Evolutionary conservation across 2,329 filamentous ascomycete genomes (phyloP).

Genomic region (Arthrobotrys entomopaga): DNA sequence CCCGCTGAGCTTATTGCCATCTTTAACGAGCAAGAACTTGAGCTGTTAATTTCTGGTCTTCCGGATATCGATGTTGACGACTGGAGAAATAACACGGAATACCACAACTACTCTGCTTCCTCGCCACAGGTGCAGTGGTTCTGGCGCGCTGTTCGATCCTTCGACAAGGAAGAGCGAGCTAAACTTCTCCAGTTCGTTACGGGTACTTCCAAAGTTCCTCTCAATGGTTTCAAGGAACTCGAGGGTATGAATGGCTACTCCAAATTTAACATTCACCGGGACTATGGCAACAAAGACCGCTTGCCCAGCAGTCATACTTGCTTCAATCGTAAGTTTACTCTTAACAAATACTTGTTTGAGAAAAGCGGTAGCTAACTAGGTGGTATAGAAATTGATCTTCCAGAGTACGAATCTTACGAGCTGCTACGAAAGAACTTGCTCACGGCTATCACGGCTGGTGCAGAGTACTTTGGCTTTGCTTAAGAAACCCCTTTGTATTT

Average conservation of each 20-base stretch:
- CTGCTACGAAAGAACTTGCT: slow-evolving; percentile 84
- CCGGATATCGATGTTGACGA: slow-evolving; percentile 98
- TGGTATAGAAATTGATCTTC: slow-evolving; percentile 81
- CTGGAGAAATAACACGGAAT: slow-evolving; percentile 97
- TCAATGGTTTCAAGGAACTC: slow-evolving; percentile 98
- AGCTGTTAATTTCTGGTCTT: slow-evolving; percentile 93
- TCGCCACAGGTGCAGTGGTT: slow-evolving; percentile 99
- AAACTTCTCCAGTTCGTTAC: slow-evolving; percentile 98
- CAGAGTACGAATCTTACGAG: slow-evolving; percentile 98
- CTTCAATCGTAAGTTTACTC: slow-evolving; percentile 87
- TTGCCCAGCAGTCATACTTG: slow-evolving; percentile 97
- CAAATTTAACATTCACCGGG: slow-evolving; percentile 97
- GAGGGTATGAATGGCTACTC: slow-evolving; percentile 99
- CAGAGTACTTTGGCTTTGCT: slow-evolving; percentile 97
- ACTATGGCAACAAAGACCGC: slow-evolving; percentile 95
- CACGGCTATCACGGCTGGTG: slow-evolving; percentile 96
- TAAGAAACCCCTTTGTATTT: slow-evolving; percentile 64
- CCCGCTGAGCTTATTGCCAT: slow-evolving; percentile 93
- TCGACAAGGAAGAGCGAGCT: slow-evolving; percentile 97
- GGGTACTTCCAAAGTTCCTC: slow-evolving; percentile 95
- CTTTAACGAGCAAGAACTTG: slow-evolving; percentile 98
- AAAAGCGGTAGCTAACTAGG: slow-evolving; percentile 61
- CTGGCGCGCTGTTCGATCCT: slow-evolving; percentile 96
- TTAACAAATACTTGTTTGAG: slow-evolving; percentile 5
- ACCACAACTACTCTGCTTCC: slow-evolving; percentile 94